Conservation (phyloP, 176 grass and related monocot species). For the Musa schizocarpa region DNA sequence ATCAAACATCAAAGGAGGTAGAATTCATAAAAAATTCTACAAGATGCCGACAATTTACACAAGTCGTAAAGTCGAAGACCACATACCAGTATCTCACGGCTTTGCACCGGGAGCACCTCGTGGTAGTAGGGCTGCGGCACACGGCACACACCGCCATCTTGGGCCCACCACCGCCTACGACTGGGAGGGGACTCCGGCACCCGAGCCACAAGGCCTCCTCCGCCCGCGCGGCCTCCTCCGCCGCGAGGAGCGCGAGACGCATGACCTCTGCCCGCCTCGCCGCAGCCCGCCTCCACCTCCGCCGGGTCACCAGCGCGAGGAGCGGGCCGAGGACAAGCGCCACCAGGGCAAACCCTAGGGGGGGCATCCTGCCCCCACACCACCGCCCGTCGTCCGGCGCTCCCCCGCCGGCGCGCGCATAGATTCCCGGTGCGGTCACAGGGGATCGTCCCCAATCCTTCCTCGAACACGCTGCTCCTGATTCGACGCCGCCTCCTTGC, state of each 20-base stretch:
- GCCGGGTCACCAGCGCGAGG: not conserved
- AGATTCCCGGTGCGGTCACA: not conserved
- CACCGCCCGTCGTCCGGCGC: constrained; percentile 1
- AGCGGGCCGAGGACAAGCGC: constrained; percentile 10
- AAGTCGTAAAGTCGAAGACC: not conserved
- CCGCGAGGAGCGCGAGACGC: constrained; percentile 22
- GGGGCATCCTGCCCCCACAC: not conserved
- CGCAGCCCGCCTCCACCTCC: constrained; percentile 19
- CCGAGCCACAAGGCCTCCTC: not conserved
- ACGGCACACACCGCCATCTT: constrained; percentile 6
- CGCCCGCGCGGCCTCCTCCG: constrained; percentile 2
- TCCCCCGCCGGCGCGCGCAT: not conserved
- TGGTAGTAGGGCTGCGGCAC: constrained; percentile 16
- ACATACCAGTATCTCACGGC: constrained; percentile 25
- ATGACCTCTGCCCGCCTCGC: constrained; percentile 19
- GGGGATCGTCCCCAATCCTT: not conserved
- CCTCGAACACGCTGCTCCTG: not conserved
- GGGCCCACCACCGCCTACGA: not conserved
- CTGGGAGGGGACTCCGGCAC: not conserved
- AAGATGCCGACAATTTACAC: not conserved
- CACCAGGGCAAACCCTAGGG: not conserved
- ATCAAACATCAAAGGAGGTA: not conserved
- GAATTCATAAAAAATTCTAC: not conserved
- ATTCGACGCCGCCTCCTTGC: not conserved
- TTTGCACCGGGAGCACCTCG: constrained; percentile 24